phyloP scores from a whole-genome alignment of 169 alveolate species.

The Cyclospora cayetanensis region DNA sequence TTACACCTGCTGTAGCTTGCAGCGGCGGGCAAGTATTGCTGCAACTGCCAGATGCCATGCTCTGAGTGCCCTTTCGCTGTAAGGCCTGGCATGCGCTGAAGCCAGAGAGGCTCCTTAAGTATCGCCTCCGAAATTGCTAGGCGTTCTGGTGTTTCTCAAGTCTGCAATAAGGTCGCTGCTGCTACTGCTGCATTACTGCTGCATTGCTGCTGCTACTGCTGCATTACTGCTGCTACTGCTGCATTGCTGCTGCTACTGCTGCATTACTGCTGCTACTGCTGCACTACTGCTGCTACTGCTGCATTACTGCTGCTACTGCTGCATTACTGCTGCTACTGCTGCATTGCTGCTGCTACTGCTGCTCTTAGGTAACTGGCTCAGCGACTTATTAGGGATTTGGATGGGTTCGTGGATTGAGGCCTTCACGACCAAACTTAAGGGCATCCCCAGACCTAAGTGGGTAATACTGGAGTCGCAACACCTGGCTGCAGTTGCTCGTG shows the following conservation, averaged over 20 bases:
- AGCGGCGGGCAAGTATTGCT: no score
- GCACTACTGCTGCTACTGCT: neutral
- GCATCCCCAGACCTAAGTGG: neutral
- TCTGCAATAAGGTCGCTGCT: neutral
- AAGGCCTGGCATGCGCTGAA: no score
- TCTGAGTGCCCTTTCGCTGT: no score
- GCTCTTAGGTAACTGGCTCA: constrained; percentile 6
- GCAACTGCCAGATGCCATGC: no score
- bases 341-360: neutral
- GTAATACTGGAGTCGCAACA: neutral
- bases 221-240: neutral
- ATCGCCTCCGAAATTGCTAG: no score
- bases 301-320: neutral
- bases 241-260: neutral
- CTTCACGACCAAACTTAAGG: neutral
- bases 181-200: neutral
- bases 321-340: neutral
- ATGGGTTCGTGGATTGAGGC: constrained; percentile 13
- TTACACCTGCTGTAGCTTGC: no score
- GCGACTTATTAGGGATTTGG: constrained; percentile 34
- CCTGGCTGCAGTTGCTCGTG: neutral
- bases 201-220: neutral
- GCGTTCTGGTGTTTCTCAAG: neutral
- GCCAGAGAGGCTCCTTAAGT: no score
- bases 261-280: neutral